Percentiles rank a stretch among this genome's conserved stretches.
phyloP scores from a whole-genome alignment of 176 grass and related monocot species.

The Lolium multiflorum region DNA sequence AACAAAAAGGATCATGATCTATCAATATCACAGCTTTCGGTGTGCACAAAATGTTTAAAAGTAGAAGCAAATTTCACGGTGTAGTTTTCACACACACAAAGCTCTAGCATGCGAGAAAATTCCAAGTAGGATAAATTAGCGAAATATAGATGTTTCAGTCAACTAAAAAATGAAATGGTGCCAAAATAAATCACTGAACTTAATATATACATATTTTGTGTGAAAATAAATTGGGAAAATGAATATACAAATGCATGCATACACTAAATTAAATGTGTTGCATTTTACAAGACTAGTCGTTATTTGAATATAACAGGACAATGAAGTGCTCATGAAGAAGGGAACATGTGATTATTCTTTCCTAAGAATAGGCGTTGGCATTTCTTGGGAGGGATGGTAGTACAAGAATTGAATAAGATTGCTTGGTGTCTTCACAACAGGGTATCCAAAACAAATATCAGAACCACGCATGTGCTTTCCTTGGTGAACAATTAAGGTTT shows the following conservation, averaged over 20 bases:
- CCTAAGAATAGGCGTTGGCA: constrained; percentile 41
- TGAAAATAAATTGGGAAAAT: not conserved
- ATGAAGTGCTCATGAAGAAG: constrained; percentile 61
- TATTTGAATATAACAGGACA: constrained; percentile 29
- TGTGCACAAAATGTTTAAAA: constrained; percentile 37
- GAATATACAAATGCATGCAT: not conserved
- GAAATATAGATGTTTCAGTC: constrained; percentile 8
- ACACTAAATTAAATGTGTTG: not conserved
- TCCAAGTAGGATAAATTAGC: not conserved
- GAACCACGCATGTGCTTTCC: constrained; percentile 29
- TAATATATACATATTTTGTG: not conserved
- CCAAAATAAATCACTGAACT: constrained; percentile 27
- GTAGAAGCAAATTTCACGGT: not conserved
- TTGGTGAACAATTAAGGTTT: constrained; percentile 38
- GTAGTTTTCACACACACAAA: constrained; percentile 31
- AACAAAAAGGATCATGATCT: constrained; percentile 40
- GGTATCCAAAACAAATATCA: constrained; percentile 40
- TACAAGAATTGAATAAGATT: constrained; percentile 57
- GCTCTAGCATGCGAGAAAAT: not conserved
- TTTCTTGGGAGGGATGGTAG: constrained; percentile 44
- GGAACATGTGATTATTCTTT: constrained; percentile 61
- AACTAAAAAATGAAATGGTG: constrained; percentile 21
- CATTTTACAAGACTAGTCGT: constrained; percentile 20
- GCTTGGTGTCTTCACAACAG: constrained; percentile 33
- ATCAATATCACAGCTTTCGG: constrained; percentile 52